Conservation (phyloP, 441 rosid genomes). For the Eutrema salsugineum region DNA sequence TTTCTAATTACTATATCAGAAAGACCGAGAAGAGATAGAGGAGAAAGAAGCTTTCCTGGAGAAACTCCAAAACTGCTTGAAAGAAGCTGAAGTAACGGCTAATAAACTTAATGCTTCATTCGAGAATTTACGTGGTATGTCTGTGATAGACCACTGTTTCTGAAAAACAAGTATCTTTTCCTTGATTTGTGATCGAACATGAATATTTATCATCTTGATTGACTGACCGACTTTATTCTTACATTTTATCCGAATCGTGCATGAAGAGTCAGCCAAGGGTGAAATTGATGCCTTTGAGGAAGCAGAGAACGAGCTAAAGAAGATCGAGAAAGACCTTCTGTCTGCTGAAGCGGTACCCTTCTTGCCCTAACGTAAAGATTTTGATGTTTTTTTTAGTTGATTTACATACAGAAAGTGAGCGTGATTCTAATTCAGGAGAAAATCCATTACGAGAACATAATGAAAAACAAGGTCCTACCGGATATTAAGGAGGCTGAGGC, state of each 20-base stretch:
- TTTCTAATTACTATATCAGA: constrained; percentile 40
- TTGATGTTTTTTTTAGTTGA: background rate
- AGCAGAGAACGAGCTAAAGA: constrained; percentile 76
- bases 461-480: constrained; percentile 72
- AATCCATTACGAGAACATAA: constrained; percentile 73
- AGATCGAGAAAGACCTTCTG: constrained; percentile 60
- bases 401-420: constrained; percentile 23
- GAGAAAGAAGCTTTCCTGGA: constrained; percentile 52
- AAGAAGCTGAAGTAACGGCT: constrained; percentile 63
- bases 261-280: constrained; percentile 71
- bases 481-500: constrained; percentile 72
- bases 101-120: constrained; percentile 53
- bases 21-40: constrained; percentile 46
- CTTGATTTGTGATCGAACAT: constrained; percentile 1
- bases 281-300: constrained; percentile 72
- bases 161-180: background rate
- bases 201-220: constrained; percentile 3
- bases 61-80: constrained; percentile 41
- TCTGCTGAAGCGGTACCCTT: constrained; percentile 54
- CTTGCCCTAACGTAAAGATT: constrained; percentile 12
- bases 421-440: constrained; percentile 53
- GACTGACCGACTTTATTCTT: background rate
- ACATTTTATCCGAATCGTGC: background rate
- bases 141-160: constrained; percentile 5
- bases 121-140: constrained; percentile 71